Evolutionary conservation across 495 filamentous ascomycete species (phyloP).

Genomic region (Talaromyces nanjingensis): DNA sequence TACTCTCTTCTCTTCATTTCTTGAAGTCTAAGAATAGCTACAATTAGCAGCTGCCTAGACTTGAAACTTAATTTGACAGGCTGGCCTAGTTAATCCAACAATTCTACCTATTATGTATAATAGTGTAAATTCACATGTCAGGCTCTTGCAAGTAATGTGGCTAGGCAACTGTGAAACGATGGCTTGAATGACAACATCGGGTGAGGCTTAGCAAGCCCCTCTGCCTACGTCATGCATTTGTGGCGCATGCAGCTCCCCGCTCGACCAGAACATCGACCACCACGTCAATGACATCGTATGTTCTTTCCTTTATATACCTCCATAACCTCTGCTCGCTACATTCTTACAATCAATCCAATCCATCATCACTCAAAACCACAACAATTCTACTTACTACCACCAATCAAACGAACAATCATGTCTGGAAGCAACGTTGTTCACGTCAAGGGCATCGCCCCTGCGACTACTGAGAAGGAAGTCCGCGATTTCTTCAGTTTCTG

Average conservation of each 20-base stretch:
- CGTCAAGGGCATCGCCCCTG: slow-evolving; percentile 70
- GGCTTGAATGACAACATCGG: background rate
- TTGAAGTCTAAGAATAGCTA: background rate
- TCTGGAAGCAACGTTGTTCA: slow-evolving; percentile 42
- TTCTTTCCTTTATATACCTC: background rate
- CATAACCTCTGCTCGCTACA: background rate
- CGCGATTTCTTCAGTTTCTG: slow-evolving; percentile 99
- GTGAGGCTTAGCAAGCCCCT: background rate
- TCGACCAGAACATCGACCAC: background rate
- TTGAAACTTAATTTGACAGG: background rate
- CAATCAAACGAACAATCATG: slow-evolving; percentile 25
- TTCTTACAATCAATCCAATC: background rate
- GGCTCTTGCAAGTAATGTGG: background rate
- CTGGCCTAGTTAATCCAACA: background rate
- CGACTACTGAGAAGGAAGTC: slow-evolving; percentile 83
- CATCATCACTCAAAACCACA: background rate
- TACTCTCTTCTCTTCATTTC: background rate
- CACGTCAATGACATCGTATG: background rate
- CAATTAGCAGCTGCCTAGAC: background rate
- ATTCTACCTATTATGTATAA: background rate
- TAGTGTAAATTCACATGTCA: background rate
- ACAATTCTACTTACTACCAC: background rate
- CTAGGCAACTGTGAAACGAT: background rate
- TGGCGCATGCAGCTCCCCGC: slow-evolving; percentile 3
- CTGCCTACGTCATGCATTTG: slow-evolving; percentile 1